phyloP scores from a whole-genome alignment of 2,329 filamentous ascomycete species.

The Plectosphaerella sp. region DNA sequence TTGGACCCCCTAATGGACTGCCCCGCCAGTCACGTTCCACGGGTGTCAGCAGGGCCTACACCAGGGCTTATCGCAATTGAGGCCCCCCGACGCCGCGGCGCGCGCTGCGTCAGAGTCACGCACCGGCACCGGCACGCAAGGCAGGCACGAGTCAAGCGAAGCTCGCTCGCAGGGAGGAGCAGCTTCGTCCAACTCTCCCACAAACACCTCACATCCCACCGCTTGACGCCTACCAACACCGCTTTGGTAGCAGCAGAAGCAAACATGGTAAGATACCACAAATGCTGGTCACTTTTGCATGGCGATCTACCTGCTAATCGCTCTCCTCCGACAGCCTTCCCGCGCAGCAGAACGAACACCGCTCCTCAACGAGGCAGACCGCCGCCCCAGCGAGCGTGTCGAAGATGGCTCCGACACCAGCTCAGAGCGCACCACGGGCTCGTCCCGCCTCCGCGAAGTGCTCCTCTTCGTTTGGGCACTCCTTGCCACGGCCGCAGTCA shows the following conservation, averaged over 20 bases:
- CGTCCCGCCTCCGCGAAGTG: conserved; percentile 59
- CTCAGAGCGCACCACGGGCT: conserved; percentile 14
- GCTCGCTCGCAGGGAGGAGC: too few relatives aligned
- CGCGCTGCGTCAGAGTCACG: too few relatives aligned
- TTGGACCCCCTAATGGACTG: not conserved
- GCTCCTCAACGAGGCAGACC: conserved; percentile 31
- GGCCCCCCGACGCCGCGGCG: too few relatives aligned
- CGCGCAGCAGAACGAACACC: conserved; percentile 38
- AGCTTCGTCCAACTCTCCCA: not conserved
- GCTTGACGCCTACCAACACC: not conserved
- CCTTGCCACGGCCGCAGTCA: conserved; percentile 71
- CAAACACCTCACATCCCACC: not conserved
- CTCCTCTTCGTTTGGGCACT: conserved; percentile 79
- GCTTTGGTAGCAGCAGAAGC: not conserved
- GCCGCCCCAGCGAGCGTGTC: conserved; percentile 10
- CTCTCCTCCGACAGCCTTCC: conserved; percentile 29
- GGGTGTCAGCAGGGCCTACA: not conserved
- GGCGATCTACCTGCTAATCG: too few relatives aligned
- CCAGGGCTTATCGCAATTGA: too few relatives aligned
- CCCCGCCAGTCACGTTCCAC: not conserved
- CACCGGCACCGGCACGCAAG: too few relatives aligned
- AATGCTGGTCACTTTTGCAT: too few relatives aligned
- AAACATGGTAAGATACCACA: not conserved
- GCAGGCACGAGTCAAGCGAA: too few relatives aligned
- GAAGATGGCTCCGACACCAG: conserved; percentile 17